Evolutionary conservation across 805 yeast genomes (phyloP).

Genomic region (Candida glaebosa): DNA sequence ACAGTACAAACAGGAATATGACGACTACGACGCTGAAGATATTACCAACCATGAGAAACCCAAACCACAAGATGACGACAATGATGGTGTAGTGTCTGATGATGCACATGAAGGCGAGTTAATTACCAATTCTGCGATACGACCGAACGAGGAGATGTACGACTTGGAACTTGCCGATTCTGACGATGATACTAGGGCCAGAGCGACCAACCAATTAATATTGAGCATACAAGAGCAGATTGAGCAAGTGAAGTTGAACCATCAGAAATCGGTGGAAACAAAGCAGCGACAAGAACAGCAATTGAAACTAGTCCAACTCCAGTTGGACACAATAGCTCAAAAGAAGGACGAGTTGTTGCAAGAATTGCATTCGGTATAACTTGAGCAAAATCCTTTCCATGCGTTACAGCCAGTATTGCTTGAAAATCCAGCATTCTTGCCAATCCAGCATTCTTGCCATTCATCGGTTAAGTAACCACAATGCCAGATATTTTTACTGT

Average conservation of each 20-base stretch:
- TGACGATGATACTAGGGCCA: constrained; percentile 5
- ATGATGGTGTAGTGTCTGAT: constrained; percentile 9
- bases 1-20: constrained; percentile 8
- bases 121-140: neutral
- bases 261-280: neutral
- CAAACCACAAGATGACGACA: constrained; percentile 6
- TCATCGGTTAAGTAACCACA: too few species aligned
- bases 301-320: neutral
- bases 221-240: constrained; percentile 3
- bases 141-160: constrained; percentile 2
- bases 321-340: neutral
- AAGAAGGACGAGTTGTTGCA: neutral
- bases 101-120: constrained; percentile 6
- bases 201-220: neutral
- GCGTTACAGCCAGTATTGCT: too few species aligned
- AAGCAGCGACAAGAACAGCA: neutral
- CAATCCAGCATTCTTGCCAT: too few species aligned
- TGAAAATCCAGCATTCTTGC: too few species aligned
- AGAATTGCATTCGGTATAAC: neutral
- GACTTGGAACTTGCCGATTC: constrained; percentile 2
- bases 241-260: neutral
- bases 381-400: neutral
- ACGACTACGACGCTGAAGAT: constrained; percentile 10
- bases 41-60: constrained; percentile 7
- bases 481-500: too few species aligned